Base-by-base conservation (phyloP, 768 basidiomycete genomes). In the Flagelloscypha sp. region DNA sequence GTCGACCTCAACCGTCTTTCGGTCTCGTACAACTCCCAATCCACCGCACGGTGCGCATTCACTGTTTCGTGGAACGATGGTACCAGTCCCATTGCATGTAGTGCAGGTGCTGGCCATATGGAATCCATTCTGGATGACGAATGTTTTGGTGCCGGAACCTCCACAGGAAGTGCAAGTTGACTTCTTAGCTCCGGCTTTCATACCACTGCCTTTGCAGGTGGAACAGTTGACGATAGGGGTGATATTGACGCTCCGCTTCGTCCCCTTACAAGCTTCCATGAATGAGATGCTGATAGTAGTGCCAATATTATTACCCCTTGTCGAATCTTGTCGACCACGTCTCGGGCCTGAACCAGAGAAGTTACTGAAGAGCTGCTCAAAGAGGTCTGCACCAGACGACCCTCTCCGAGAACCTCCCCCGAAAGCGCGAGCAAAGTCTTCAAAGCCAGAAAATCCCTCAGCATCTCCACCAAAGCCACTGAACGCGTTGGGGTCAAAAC, bases 71-170 rank as follows among this genome's bases (percentile, higher is more conserved):
- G 90, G 89, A 22, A 95, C 74, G 2, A 72, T 74, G 27, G 75
- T 76, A 17, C 95, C 95, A 19, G 72, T 67, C 7, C 95, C 95
- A 12, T 72, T 66, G 58, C 95, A 99, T 18, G 72, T 54, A 36
- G 68, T 66, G 61, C 95, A 99, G 20, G 89, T 90, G 42, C 79
- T 86, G 16, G 90, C 80, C 89, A 99, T 93, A 55, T 90, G 86
- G 75, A 99, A 98, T 12, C 95, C 95, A 54, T 72, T 82, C 52
- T 88, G 80, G 50, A 99, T 74, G 35, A 88, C 79, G 57, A 86
- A 97, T 12, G 90, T 87, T 56, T 80, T 76, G 23, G 82, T 77
- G 29, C 95, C 95, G 16, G 84, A 71, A 37, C 95, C 95, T 39
- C 78, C 70, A 59, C 95, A 99, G 23, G 79, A 60, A 33, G 63